Evolutionary conservation across 257 asterid genomes (phyloP).

Genomic region (Osmanthus fragrans): DNA sequence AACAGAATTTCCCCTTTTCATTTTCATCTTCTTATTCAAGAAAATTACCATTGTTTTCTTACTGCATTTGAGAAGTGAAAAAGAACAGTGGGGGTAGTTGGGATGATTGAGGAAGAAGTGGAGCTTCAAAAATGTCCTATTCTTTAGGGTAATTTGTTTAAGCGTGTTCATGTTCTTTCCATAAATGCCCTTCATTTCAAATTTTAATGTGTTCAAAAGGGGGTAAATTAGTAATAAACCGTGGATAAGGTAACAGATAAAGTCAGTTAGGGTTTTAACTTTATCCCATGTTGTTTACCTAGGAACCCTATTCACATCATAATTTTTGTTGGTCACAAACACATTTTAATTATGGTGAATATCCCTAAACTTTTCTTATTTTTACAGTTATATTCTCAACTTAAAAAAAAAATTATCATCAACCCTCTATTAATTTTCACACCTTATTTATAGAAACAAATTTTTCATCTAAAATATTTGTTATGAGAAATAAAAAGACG

Average conservation of each 20-base stretch:
- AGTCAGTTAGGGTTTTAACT: background rate
- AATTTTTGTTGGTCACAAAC: too few relatives aligned
- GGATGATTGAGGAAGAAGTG: constrained; percentile 27
- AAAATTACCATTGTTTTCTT: constrained; percentile 11
- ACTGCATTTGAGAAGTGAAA: background rate
- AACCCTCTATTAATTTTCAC: too few relatives aligned
- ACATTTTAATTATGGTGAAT: too few relatives aligned
- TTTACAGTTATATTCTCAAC: too few relatives aligned
- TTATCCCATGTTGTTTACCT: background rate
- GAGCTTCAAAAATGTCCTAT: constrained; percentile 33
- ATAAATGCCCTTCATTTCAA: background rate
- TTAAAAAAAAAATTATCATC: too few relatives aligned
- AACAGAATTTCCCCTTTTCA: background rate
- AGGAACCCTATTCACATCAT: too few relatives aligned
- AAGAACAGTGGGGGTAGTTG: constrained; percentile 24
- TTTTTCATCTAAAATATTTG: too few relatives aligned
- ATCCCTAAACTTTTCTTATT: too few relatives aligned
- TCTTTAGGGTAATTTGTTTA: constrained; percentile 31
- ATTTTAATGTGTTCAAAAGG: background rate
- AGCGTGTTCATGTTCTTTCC: background rate
- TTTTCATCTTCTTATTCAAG: background rate
- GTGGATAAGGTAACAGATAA: background rate
- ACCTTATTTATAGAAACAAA: too few relatives aligned
- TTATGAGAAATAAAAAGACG: too few relatives aligned
- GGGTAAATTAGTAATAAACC: background rate